Evolutionary conservation across 176 grass and related monocot genomes (phyloP).

Genomic region (Zoysia japonica): DNA sequence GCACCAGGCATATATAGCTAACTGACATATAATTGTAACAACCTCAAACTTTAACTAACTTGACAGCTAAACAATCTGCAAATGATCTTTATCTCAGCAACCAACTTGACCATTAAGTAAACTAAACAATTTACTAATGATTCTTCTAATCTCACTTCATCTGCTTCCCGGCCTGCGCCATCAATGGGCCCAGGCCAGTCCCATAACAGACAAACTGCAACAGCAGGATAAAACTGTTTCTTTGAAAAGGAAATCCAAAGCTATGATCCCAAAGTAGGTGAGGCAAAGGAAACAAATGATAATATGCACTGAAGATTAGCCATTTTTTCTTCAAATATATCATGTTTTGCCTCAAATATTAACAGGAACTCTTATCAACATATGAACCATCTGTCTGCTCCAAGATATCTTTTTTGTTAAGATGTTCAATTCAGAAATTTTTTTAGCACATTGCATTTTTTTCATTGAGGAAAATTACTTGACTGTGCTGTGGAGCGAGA

Average conservation of each 20-base stretch:
- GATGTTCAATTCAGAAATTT: no score
- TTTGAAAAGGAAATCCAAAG: neutral
- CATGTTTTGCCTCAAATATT: neutral
- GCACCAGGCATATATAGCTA: neutral
- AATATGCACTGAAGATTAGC: neutral
- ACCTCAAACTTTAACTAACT: neutral
- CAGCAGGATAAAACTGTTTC: neutral
- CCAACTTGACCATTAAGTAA: neutral
- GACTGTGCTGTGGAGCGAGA: no score
- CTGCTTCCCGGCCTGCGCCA: neutral
- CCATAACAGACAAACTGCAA: neutral
- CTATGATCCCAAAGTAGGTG: no score
- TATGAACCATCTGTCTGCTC: neutral
- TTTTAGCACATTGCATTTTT: no score
- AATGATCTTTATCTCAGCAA: neutral
- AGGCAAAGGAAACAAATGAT: neutral
- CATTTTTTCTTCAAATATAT: neutral
- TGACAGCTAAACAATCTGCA: neutral
- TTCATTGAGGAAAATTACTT: no score
- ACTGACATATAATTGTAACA: neutral
- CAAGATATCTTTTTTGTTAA: no score
- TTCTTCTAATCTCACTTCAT: no score
- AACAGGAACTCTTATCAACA: neutral
- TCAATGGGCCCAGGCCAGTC: neutral
- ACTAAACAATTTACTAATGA: neutral